These are phyloP conservation scores for Lobosporangium transversale DNA, from an alignment of 192 early-diverging fungal genomes.

Conservation along the genomic window DNA sequence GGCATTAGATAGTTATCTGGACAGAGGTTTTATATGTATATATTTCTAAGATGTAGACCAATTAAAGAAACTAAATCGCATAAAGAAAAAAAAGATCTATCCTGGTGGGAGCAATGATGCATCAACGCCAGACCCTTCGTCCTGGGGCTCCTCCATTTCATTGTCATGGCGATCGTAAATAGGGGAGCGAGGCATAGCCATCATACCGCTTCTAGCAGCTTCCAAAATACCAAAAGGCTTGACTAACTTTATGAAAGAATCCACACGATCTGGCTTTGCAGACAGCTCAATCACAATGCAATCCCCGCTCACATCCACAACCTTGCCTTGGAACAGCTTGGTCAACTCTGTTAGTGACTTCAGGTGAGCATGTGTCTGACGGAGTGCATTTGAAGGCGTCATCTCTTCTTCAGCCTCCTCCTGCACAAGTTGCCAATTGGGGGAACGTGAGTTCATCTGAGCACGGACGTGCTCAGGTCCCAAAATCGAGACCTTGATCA, in stretches of 20 bases:
- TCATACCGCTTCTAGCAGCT: constrained; percentile 90
- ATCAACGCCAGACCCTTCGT: constrained; percentile 77
- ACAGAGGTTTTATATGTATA: not conserved
- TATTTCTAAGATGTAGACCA: not conserved
- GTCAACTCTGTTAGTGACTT: constrained; percentile 85
- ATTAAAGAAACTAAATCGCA: not conserved
- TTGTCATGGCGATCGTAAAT: constrained; percentile 79
- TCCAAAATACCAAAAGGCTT: constrained; percentile 97
- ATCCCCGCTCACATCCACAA: constrained; percentile 90
- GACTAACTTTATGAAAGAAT: constrained; percentile 92
- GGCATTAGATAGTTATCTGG: too few species aligned
- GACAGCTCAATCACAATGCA: constrained; percentile 87
- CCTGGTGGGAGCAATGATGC: constrained; percentile 92
- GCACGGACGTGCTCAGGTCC: constrained; percentile 71
- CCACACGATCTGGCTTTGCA: constrained; percentile 87
- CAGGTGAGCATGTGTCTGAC: constrained; percentile 71
- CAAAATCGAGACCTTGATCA: constrained; percentile 92
- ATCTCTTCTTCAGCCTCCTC: constrained; percentile 38
- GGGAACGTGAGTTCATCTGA: constrained; percentile 53
- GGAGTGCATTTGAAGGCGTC: constrained; percentile 58
- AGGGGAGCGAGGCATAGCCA: constrained; percentile 96
- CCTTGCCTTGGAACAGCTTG: constrained; percentile 83
- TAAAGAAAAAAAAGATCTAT: constrained; percentile 55
- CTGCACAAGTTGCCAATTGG: constrained; percentile 29
- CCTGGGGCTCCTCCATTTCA: constrained; percentile 72